A percentile compares a stretch with the other conserved stretches of the same genome.
phyloP scores from a whole-genome alignment of 768 basidiomycete species.

The Clavaria fumosa region DNA sequence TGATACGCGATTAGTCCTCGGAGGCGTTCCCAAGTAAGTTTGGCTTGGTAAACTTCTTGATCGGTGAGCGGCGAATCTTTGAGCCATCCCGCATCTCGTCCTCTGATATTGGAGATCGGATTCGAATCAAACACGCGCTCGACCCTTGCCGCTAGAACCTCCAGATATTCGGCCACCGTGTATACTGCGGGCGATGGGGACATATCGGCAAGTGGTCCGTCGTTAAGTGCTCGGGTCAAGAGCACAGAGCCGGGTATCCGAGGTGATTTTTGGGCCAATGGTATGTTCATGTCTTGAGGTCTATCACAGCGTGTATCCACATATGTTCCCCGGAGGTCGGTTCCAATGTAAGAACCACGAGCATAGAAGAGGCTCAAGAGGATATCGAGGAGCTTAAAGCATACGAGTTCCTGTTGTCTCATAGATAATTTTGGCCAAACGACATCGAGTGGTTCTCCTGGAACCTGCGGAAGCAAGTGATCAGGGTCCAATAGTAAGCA shows the following conservation, averaged over 20 bases:
- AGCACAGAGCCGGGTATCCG: constrained; percentile 11
- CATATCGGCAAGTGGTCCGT: constrained; percentile 14
- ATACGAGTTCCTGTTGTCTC: constrained; percentile 13
- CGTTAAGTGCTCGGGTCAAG: constrained; percentile 14
- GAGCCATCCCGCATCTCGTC: constrained; percentile 10
- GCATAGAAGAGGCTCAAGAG: constrained; percentile 16
- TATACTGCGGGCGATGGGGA: constrained; percentile 13
- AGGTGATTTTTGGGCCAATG: too few species aligned
- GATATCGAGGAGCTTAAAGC: constrained; percentile 14
- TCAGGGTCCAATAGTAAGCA: constrained; percentile 2
- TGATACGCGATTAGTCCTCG: constrained; percentile 15
- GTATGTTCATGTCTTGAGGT: constrained; percentile 4
- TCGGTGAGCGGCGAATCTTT: constrained; percentile 10
- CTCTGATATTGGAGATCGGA: too few species aligned
- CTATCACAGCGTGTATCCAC: constrained; percentile 9
- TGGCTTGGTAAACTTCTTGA: constrained; percentile 12
- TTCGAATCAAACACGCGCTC: constrained; percentile 13
- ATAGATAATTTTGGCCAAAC: constrained; percentile 15
- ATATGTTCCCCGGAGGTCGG: constrained; percentile 13
- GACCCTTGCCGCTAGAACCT: constrained; percentile 14
- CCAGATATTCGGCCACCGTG: constrained; percentile 16
- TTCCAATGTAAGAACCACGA: constrained; percentile 14
- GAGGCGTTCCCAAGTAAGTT: constrained; percentile 15
- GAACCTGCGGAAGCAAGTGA: constrained; percentile 12
- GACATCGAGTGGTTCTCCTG: constrained; percentile 14